Base-by-base conservation (phyloP, 2,329 filamentous ascomycete genomes). In the Fonsecaea erecta region DNA sequence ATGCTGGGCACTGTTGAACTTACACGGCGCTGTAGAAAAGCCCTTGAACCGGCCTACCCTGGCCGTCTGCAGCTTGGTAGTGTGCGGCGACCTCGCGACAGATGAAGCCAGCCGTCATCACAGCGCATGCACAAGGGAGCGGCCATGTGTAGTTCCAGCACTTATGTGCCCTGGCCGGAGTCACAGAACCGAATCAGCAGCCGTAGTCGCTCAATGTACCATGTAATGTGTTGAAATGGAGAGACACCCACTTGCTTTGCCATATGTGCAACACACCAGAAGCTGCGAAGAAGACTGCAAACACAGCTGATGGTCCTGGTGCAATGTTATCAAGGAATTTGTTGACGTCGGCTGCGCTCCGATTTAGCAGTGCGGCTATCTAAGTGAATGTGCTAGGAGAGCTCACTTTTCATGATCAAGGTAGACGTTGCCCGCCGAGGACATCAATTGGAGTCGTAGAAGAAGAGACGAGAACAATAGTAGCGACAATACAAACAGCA, bases 31-130 rank as follows among this genome's bases (percentile, higher is more conserved):
- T 66, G 48, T 69, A 69, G 24, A 67, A 67, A 1, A 67, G 53
- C 16, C 65, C 65, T 30, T 67, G 62, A n/a, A 67, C 24, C 3
- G 46, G 35, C 48, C 65, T 67, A 24, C 57, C 62, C n/a, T 55
- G 28, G 24, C 62, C 53, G 40, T 66, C 37, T 18, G 52, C 52
- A 28, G 63, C 37, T 35, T 57, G n/a, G 6, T 58, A n/a, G 9
- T 57, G 21, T 8, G 67, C 62, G 14, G 52, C 46, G 40, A 68
- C 53, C 53, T 69, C 67, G 12, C 65, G 67, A 52, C 65, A 68
- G 35, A 69, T 65, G 62, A 69, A 68, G 21, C 65, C 65, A 9
- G 62, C 67, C 35, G 52, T 57, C 53, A 68, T 66, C 28, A 69
- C 40, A 52, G 62, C 34, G 57, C 62, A 68, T 12, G 67, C 62